Percentiles rank a stretch among this genome's conserved stretches.
Conservation (phyloP, 2,329 filamentous ascomycete genomes). For the Verticillium dahliae region DNA sequence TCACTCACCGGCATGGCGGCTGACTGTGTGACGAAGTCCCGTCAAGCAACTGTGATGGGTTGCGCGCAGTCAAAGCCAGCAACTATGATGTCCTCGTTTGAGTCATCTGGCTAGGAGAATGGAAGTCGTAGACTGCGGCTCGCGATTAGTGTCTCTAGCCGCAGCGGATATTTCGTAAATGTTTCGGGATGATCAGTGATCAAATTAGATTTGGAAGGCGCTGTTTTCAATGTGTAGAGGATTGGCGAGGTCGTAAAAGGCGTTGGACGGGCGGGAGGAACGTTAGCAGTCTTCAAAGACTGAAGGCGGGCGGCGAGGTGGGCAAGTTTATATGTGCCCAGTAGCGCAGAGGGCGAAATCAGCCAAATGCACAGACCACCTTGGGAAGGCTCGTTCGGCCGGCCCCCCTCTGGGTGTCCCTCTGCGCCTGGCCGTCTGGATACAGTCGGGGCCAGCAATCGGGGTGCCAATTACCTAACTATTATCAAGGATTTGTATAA, state of each 20-base stretch:
- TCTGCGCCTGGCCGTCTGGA: neutral
- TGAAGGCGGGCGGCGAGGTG: conserved; percentile 8
- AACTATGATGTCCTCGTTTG: conserved; percentile 1
- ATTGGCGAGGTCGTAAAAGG: neutral
- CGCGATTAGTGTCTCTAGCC: neutral
- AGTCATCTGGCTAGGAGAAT: neutral
- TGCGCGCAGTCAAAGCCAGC: neutral
- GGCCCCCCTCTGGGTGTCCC: neutral
- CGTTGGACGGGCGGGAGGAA: conserved; percentile 2
- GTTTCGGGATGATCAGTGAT: neutral
- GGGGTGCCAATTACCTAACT: neutral
- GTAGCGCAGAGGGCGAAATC: conserved; percentile 6
- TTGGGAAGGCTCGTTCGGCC: neutral
- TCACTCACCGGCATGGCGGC: conserved; percentile 30
- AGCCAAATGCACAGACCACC: conserved; percentile 1
- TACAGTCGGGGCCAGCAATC: neutral
- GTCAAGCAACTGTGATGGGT: neutral
- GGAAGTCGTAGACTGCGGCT: neutral
- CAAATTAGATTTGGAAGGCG: neutral
- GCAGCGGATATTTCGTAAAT: neutral
- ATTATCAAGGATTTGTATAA: neutral
- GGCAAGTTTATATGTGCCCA: conserved; percentile 11
- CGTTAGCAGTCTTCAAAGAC: conserved; percentile 3
- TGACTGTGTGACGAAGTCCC: conserved; percentile 5
- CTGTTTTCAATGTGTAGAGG: neutral